These are phyloP conservation scores for Trametes cubensis DNA, from an alignment of 768 basidiomycete species.

Conservation along the genomic window DNA sequence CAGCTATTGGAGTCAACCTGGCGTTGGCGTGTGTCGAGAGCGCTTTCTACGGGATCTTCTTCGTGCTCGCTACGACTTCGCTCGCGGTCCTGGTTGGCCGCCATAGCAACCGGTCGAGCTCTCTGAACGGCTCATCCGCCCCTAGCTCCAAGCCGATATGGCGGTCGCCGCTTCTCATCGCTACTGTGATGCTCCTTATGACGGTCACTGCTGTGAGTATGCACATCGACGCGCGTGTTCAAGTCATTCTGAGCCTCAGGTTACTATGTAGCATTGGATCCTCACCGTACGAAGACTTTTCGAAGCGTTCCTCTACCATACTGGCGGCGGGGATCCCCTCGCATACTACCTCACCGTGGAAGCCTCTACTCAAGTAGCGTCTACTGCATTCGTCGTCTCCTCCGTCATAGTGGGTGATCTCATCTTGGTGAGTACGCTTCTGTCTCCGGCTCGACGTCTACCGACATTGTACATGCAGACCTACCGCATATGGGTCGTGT, in stretches of 20 bases:
- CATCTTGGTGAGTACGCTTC: slow-evolving; percentile 3
- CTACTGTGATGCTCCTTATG: slow-evolving; percentile 1
- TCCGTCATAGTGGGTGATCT: slow-evolving; percentile 19
- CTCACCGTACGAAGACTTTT: slow-evolving; percentile 15
- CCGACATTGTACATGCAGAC: background rate
- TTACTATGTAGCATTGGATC: slow-evolving; percentile 10
- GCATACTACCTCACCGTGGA: slow-evolving; percentile 7
- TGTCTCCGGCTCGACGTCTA: background rate
- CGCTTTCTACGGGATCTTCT: slow-evolving; percentile 7
- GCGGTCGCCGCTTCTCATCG: slow-evolving; percentile 2
- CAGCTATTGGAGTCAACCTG: slow-evolving; percentile 10
- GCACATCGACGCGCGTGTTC: background rate
- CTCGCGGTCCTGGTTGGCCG: slow-evolving; percentile 14
- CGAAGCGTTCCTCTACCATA: slow-evolving; percentile 8
- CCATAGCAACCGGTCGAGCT: background rate
- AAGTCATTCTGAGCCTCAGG: background rate
- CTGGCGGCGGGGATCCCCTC: background rate
- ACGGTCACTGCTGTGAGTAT: background rate
- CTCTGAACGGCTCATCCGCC: background rate
- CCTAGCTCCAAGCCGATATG: background rate
- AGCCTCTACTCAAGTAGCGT: slow-evolving; percentile 5
- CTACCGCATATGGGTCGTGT: slow-evolving; percentile 19
- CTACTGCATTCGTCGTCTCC: slow-evolving; percentile 7
- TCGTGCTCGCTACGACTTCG: slow-evolving; percentile 12
- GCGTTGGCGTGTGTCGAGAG: slow-evolving; percentile 13